Evolutionary conservation across 768 basidiomycete species (phyloP), one percentile per base, ranked within the genome.

Genomic region (Gloeostereum incarnatum): DNA sequence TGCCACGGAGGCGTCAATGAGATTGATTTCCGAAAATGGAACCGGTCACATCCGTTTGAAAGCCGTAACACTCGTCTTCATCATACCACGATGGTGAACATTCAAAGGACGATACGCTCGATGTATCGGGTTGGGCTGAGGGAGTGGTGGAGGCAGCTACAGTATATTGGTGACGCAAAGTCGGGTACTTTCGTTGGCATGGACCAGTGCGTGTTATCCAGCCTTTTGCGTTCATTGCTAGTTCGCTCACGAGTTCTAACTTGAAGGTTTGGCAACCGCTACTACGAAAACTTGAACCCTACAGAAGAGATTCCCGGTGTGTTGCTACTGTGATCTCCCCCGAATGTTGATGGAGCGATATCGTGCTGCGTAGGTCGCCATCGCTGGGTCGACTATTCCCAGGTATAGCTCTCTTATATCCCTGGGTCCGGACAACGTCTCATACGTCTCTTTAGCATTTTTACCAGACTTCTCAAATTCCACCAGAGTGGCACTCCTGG

Each of bases 401-500:
- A 96, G 66, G 87, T 88, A 45, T 41, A 69, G 42, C 35, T 5
- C 9, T 26, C 36, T 25, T 29, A 14, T 32, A 35, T 36, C 29
- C 31, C 19, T 21, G 36, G 22, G 22, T 22, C 25, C 8, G 22
- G 19, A 31, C 20, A 31, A 11, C 32, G 33, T 41, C 21, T 36
- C 30, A 39, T n/a, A 16, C 24, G 11, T 11, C 34, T 42, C 30
- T 38, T 34, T 44, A 88, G 76, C 87, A 92, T 53, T 76, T 91
- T 45, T 81, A 71, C 61, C 84, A 97, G 51, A 89, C 87, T n/a
- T 73, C 88, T 0, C 94, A 99, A 66, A 81, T 96, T 24, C 87
- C 91, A 11, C 75, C 93, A 1, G 92, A 94, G 61, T 97, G 94
- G 94, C 94, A 96, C 63, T 79, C 92, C 4, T 98, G 93, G 93